Base-by-base conservation (phyloP, 2,329 filamentous ascomycete species). In the Sporothrix protearum region DNA sequence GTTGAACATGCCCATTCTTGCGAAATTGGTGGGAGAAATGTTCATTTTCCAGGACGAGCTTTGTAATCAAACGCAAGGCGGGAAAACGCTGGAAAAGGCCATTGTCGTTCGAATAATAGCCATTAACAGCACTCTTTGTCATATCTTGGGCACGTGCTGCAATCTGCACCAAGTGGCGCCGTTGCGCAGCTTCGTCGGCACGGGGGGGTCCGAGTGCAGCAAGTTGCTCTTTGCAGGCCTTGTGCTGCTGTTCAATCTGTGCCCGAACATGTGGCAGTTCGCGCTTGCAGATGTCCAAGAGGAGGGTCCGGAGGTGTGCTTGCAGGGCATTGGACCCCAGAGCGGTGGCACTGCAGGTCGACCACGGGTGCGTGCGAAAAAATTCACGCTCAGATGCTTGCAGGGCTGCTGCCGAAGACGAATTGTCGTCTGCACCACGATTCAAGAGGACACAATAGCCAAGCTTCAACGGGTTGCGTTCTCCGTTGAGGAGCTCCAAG, bases 361-460 rank as follows among this genome's bases (percentile, higher is more conserved):
- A 74, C 84, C 83, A 86, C 0, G 81, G 80, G 0, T 73, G 63
- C 0, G 76, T 16, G 0, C 70, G 22, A 61, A 85, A 85, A 71
- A 86, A 84, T 8, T 0, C 68, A 1, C 70, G 76, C 72, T 85
- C 84, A 0, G 76, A 71, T 0, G 45, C 63, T 6, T 79, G 75
- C 0, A 83, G 80, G 0, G 81, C 73, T 0, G 76, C 71, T 0
- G 81, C 70, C 0, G 76, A 78, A 0, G 80, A 80, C 0, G 75
- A 70, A 0, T 61, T 74, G 5, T 85, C 83, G 16, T 85, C 83
- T 0, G 82, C 81, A 10, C 84, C 77, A 0, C 84, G 81, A 36
- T 85, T 87, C 69, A 82, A 81, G 66, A 87, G 82, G 0, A 86
- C 76, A 22, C 79, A 85, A 69, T 85, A 87, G 0, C 85, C 85